Evolutionary conservation across 176 grass and related monocot species (phyloP), one percentile per base, ranked within the genome.

Genomic region (Rhynchospora tenuis): DNA sequence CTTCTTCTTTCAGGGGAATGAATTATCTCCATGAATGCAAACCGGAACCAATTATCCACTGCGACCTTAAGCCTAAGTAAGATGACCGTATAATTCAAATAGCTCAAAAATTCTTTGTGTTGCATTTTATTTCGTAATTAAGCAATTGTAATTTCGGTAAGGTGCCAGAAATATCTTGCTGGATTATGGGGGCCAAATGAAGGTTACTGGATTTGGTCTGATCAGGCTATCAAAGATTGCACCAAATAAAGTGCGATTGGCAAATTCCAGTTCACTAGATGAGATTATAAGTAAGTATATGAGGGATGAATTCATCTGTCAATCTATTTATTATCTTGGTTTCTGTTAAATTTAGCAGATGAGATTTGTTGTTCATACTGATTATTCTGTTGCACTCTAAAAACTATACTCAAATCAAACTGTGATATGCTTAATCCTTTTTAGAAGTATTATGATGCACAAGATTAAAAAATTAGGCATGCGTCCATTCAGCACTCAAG

Each of bases 141-240:
- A 23, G 66, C 61, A 67, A n/a, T 52, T 82, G 0, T 78, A 93
- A 88, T 92, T 82, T 99, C 90, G 89, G 89, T 95, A 99, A 99
- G 97, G 97, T 95, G 96, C 91, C 92, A 99, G 97, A 93, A 93
- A 99, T 95, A 99, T 99, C 91, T 99, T 99, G 86, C 88, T 99
- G 89, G 93, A 95, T 92, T 90, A 85, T 87, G 91, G 89, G 83
- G 93, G 93, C 54, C 81, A 89, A 13, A 60, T 99, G 63, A 99
- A 95, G 70, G 88, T 99, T 55, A 84, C 86, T 15, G 93, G 97
- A 11, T 99, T 99, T 55, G 93, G 93, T 31, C 71, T 99, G 31
- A 79, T 61, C 45, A 89, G 82, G 76, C 11, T 93, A 84, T 88
- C 70, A 9, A 93, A 93, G 80, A 55, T 92, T 44, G 57, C 76